phyloP scores from a whole-genome alignment of 345 rosid genomes.

The Acer saccharum region DNA sequence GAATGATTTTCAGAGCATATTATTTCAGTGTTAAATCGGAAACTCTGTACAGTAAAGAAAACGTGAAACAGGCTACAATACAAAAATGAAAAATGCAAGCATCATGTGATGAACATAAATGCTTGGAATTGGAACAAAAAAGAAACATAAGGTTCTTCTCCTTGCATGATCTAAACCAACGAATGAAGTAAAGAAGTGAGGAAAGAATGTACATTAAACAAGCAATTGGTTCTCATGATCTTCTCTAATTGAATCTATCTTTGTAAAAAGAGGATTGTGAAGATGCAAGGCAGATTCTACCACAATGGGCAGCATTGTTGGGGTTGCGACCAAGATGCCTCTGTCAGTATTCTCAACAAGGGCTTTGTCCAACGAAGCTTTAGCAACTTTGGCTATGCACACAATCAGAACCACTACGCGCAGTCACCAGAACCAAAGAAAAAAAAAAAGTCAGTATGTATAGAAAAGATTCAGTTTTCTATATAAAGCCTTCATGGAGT shows the following conservation, averaged over 20 bases:
- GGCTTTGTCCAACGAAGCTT: conserved; percentile 46
- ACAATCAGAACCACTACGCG: conserved; percentile 36
- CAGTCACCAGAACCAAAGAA: background rate
- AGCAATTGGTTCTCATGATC: conserved; percentile 7
- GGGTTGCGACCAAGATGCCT: background rate
- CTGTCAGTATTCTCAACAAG: conserved; percentile 41
- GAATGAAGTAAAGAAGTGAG: background rate
- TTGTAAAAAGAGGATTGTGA: conserved; percentile 31
- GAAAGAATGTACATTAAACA: conserved; percentile 22
- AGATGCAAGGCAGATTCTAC: conserved; percentile 29
- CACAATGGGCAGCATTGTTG: conserved; percentile 20
- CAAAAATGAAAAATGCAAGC: background rate
- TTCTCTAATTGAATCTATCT: conserved; percentile 30
- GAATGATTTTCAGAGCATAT: background rate
- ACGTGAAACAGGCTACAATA: background rate
- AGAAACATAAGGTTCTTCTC: background rate
- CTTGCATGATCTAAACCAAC: background rate
- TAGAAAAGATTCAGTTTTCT: background rate
- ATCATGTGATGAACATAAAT: conserved; percentile 7
- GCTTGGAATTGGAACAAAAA: background rate
- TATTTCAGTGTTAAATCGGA: background rate
- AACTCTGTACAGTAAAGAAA: background rate
- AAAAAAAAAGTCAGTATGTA: background rate
- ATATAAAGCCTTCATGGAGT: no score
- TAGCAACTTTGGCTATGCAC: conserved; percentile 48